Evolutionary conservation across 2,329 filamentous ascomycete genomes (phyloP).

Genomic region (Stagonosporopsis chrysanthemi): DNA sequence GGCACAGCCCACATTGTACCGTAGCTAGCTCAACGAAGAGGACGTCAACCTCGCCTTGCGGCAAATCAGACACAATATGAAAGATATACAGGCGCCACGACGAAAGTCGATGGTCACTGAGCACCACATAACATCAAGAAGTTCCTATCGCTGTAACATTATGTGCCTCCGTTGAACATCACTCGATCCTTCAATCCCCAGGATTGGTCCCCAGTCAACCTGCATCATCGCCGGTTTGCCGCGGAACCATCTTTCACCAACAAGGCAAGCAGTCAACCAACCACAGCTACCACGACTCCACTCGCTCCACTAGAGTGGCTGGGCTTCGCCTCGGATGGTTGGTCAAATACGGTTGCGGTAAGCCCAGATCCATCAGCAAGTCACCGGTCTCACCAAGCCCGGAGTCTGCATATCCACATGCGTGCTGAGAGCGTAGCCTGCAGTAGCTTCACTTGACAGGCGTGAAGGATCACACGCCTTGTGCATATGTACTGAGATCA

Average conservation of each 20-base stretch:
- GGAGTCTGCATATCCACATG: slow-evolving; percentile 28
- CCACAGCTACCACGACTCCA: slow-evolving; percentile 22
- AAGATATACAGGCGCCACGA: slow-evolving; percentile 25
- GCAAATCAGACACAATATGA: slow-evolving; percentile 25
- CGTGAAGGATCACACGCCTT: slow-evolving; percentile 11
- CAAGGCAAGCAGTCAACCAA: slow-evolving; percentile 20
- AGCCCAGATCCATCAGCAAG: slow-evolving; percentile 24
- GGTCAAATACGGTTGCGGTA: slow-evolving; percentile 18
- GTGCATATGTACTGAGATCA: slow-evolving; percentile 6
- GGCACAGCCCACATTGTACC: slow-evolving; percentile 47
- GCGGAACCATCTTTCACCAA: background rate
- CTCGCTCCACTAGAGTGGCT: slow-evolving; percentile 11
- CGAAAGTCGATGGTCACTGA: slow-evolving; percentile 23
- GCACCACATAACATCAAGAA: slow-evolving; percentile 2
- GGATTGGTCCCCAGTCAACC: background rate
- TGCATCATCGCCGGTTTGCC: slow-evolving; percentile 8
- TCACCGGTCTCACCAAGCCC: slow-evolving; percentile 29
- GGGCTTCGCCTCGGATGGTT: slow-evolving; percentile 2
- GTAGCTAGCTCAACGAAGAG: slow-evolving; percentile 38
- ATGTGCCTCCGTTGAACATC: background rate
- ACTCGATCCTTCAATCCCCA: background rate
- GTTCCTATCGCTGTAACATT: background rate
- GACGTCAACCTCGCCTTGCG: slow-evolving; percentile 24
- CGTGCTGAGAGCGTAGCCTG: slow-evolving; percentile 31
- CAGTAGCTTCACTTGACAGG: slow-evolving; percentile 31